A percentile compares a stretch with the other conserved stretches of the same genome.
These are phyloP conservation scores for Annulohypoxylon nitens DNA, from an alignment of 495 filamentous ascomycete genomes.

Conservation along the genomic window DNA sequence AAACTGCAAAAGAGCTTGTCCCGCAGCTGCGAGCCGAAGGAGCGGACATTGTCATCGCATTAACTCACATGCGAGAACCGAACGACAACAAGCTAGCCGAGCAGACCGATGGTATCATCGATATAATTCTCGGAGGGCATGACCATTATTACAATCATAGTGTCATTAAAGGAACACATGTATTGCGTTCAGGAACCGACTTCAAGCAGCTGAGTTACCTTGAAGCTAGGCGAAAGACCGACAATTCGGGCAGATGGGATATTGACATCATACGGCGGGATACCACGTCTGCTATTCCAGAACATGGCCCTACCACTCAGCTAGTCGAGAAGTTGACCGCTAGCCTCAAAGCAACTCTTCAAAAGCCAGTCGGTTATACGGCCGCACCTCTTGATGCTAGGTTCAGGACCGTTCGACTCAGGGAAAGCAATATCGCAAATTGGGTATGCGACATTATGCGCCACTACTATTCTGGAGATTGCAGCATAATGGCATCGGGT, in stretches of 20 bases:
- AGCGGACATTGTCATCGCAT: conserved; percentile 81
- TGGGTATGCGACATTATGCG: conserved; percentile 94
- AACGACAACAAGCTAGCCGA: conserved; percentile 86
- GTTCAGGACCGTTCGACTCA: conserved; percentile 81
- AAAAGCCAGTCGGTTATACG: conserved; percentile 86
- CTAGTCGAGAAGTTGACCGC: conserved; percentile 77
- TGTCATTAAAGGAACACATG: conserved; percentile 79
- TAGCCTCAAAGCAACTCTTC: conserved; percentile 77
- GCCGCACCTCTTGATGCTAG: conserved; percentile 83
- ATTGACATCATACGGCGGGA: conserved; percentile 83
- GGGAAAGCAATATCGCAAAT: conserved; percentile 87
- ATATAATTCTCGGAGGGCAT: conserved; percentile 89
- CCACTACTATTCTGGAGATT: conserved; percentile 81
- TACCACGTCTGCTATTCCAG: conserved; percentile 72
- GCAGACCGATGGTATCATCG: conserved; percentile 75
- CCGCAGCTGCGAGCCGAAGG: conserved; percentile 79
- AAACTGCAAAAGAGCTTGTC: conserved; percentile 76
- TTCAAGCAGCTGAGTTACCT: conserved; percentile 93
- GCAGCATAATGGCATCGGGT: conserved; percentile 84
- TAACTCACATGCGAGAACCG: conserved; percentile 89
- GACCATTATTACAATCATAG: conserved; percentile 89
- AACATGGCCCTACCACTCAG: conserved; percentile 67
- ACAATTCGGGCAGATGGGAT: conserved; percentile 71
- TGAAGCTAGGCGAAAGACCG: conserved; percentile 70
- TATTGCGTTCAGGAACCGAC: conserved; percentile 86